Evolutionary conservation across 1,284 basidiomycete species (phyloP).

Genomic region (Moesziomyces globuligerus): DNA sequence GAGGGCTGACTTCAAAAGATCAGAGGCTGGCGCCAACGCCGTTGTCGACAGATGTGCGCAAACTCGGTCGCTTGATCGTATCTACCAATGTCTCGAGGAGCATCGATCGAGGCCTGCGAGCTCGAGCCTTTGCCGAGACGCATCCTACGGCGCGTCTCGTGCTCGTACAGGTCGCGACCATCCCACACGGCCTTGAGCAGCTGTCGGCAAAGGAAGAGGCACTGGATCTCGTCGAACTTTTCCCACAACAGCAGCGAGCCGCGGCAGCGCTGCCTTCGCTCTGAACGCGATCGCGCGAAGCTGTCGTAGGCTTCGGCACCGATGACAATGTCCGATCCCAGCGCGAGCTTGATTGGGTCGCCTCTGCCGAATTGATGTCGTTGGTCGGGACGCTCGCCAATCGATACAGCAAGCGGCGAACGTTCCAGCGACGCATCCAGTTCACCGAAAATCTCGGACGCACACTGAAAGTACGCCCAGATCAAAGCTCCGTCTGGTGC

Average conservation of each 20-base stretch:
- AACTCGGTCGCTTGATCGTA: slow-evolving; percentile 16
- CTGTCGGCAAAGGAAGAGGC: slow-evolving; percentile 17
- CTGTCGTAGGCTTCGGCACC: slow-evolving; percentile 4
- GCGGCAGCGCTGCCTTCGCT: slow-evolving; percentile 13
- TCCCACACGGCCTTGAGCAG: slow-evolving; percentile 21
- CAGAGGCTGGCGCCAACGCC: slow-evolving; percentile 18
- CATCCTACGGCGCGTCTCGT: background rate
- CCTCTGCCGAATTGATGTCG: slow-evolving; percentile 9
- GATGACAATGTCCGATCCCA: slow-evolving; percentile 7
- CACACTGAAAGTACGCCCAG: slow-evolving; percentile 24
- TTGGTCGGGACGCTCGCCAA: background rate
- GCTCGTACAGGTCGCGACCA: slow-evolving; percentile 16
- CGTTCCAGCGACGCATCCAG: slow-evolving; percentile 7
- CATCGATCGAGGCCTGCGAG: background rate
- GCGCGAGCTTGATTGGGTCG: slow-evolving; percentile 6
- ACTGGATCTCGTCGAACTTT: slow-evolving; percentile 14
- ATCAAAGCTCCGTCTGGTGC: slow-evolving; percentile 21
- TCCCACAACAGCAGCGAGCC: slow-evolving; percentile 19
- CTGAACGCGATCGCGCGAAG: slow-evolving; percentile 7
- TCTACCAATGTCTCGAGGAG: background rate
- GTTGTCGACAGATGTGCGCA: slow-evolving; percentile 12
- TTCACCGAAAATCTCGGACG: slow-evolving; percentile 18
- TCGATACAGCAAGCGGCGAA: background rate
- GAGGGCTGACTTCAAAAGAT: slow-evolving; percentile 5
- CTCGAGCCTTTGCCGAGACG: background rate